Conservation (phyloP, 2,329 filamentous ascomycete genomes). For the Ophiostoma sp. region DNA sequence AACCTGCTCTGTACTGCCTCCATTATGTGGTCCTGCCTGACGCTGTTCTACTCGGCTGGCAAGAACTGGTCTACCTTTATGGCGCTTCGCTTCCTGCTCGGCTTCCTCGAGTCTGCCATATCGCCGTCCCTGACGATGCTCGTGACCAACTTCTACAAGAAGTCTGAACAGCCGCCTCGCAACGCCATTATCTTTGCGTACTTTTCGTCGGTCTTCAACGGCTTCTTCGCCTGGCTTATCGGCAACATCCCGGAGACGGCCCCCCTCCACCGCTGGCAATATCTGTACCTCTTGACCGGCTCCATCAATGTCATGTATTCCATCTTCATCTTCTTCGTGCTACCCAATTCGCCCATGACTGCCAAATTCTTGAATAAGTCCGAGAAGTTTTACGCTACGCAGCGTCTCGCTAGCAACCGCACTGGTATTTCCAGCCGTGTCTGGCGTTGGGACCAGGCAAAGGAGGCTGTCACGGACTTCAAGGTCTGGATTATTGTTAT, state of each 20-base stretch:
- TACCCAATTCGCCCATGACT: conserved; percentile 13
- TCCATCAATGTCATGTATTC: conserved; percentile 12
- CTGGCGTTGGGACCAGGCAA: conserved; percentile 15
- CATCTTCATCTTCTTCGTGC: neutral
- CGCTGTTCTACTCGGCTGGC: conserved; percentile 29
- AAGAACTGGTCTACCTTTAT: conserved; percentile 32
- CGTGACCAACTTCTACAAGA: conserved; percentile 33
- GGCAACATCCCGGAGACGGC: conserved; percentile 8
- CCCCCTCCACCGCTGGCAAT: conserved; percentile 7
- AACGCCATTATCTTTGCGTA: conserved; percentile 17
- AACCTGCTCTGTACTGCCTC: conserved; percentile 30
- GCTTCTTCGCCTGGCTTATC: conserved; percentile 14
- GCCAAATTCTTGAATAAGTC: conserved; percentile 7
- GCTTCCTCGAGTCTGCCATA: conserved; percentile 33
- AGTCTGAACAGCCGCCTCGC: conserved; percentile 20
- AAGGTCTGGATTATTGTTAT: conserved; percentile 12
- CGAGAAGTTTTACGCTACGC: conserved; percentile 2
- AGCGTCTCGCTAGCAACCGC: conserved; percentile 11
- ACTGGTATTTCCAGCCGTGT: conserved; percentile 12
- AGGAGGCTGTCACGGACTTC: conserved; percentile 10
- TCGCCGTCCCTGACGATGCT: conserved; percentile 33
- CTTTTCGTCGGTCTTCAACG: conserved; percentile 8
- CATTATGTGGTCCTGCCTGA: conserved; percentile 32
- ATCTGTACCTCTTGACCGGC: conserved; percentile 12
- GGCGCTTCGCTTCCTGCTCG: conserved; percentile 31